Evolutionary conservation across 768 basidiomycete genomes (phyloP).

Genomic region (Agaricus blazei): DNA sequence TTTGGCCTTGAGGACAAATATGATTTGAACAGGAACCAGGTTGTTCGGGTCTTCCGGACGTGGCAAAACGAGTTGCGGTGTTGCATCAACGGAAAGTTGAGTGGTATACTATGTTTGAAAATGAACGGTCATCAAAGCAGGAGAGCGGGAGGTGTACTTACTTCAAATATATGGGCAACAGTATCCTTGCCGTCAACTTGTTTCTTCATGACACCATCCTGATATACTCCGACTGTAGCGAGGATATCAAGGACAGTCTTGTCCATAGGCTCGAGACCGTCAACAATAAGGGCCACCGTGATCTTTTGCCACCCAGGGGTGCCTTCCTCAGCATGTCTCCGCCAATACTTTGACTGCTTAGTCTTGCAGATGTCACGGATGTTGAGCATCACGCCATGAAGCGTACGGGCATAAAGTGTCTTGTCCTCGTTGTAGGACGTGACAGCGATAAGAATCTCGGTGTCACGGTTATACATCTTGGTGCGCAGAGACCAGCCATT

Average conservation of each 20-base stretch:
- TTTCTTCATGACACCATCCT: constrained; percentile 95
- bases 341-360: constrained; percentile 91
- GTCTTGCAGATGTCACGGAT: constrained; percentile 97
- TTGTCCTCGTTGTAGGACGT: constrained; percentile 94
- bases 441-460: constrained; percentile 91
- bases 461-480: constrained; percentile 82
- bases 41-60: constrained; percentile 89
- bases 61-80: constrained; percentile 87
- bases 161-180: constrained; percentile 94
- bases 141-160: constrained; percentile 22
- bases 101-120: constrained; percentile 75
- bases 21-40: constrained; percentile 88
- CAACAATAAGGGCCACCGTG: constrained; percentile 83
- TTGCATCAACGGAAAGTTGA: constrained; percentile 87
- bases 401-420: constrained; percentile 82
- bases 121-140: background rate
- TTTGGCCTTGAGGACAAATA: constrained; percentile 87
- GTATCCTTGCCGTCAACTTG: constrained; percentile 84
- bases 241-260: constrained; percentile 88
- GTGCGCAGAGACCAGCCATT: constrained; percentile 83
- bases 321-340: constrained; percentile 76
- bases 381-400: constrained; percentile 96
- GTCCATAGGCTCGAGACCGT: constrained; percentile 94
- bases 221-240: constrained; percentile 88
- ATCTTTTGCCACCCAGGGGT: constrained; percentile 89